Percentiles rank a stretch among this genome's conserved stretches.
phyloP scores from a whole-genome alignment of 2,329 filamentous ascomycete genomes.

The Uncinocarpus reesii region DNA sequence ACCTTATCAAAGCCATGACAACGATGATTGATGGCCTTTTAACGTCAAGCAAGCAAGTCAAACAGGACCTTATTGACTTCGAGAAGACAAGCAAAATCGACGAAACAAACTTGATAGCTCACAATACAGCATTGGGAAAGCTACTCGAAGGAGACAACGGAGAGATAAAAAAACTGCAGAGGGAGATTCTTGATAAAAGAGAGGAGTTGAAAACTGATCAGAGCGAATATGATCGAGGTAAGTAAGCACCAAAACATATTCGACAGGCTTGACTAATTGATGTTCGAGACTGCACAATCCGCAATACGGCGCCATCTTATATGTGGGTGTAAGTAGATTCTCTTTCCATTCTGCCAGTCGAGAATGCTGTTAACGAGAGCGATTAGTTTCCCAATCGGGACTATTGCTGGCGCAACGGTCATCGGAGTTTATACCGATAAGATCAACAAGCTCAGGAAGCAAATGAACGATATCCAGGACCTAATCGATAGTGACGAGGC shows the following conservation, averaged over 20 bases:
- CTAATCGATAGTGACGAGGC: not conserved
- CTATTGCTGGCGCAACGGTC: not conserved
- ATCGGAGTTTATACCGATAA: not conserved
- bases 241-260: not conserved
- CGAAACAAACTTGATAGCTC: too few species aligned
- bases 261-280: not conserved
- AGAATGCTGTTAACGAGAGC: not conserved
- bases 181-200: not conserved
- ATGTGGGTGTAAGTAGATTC: not conserved
- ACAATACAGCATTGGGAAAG: not conserved
- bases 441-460: not conserved
- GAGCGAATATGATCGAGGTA: not conserved
- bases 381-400: not conserved
- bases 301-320: not conserved
- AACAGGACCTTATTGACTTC: not conserved
- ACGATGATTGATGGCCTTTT: not conserved
- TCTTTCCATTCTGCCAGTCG: not conserved
- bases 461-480: not conserved
- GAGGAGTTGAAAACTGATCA: not conserved
- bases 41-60: not conserved
- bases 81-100: not conserved
- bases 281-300: not conserved
- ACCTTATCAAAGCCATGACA: not conserved
- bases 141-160: not conserved
- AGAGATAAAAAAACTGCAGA: not conserved